Conservation (phyloP, 1,139 yeast species). For the Saccharomyces hybrid region DNA sequence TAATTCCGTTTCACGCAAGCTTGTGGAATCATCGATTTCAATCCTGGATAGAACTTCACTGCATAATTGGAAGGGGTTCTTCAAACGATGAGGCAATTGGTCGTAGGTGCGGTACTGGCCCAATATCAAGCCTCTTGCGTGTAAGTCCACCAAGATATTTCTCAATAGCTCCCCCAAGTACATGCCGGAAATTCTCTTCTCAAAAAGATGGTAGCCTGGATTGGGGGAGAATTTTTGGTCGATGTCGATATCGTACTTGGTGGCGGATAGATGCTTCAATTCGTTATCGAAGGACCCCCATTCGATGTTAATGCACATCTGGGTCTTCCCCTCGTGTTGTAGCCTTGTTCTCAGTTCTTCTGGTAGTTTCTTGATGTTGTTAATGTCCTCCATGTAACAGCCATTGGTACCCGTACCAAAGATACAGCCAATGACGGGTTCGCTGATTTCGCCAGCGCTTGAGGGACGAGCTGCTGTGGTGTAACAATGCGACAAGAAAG, state of each 20-base stretch:
- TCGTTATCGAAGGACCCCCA: constrained; percentile 96
- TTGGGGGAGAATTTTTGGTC: constrained; percentile 67
- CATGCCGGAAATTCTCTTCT: constrained; percentile 91
- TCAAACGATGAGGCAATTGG: constrained; percentile 56
- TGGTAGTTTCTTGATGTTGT: constrained; percentile 59
- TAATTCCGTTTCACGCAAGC: constrained; percentile 58
- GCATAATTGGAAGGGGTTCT: constrained; percentile 68
- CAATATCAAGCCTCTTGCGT: constrained; percentile 51
- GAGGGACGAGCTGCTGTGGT: constrained; percentile 42
- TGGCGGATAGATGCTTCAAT: constrained; percentile 60
- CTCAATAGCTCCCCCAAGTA: constrained; percentile 84
- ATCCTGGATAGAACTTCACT: constrained; percentile 76
- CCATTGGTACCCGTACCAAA: constrained; percentile 98
- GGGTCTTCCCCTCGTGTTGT: constrained; percentile 43
- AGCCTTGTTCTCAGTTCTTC: constrained; percentile 34
- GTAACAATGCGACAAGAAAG: constrained; percentile 80
- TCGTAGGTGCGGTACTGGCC: constrained; percentile 46
- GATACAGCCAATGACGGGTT: constrained; percentile 78
- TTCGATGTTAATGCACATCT: constrained; percentile 90
- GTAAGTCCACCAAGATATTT: constrained; percentile 60
- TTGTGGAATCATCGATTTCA: constrained; percentile 72
- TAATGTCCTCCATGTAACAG: constrained; percentile 73
- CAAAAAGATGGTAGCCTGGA: constrained; percentile 82
- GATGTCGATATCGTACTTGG: constrained; percentile 63
- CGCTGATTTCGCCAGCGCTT: constrained; percentile 50